Base-by-base conservation (phyloP, 495 filamentous ascomycete genomes). In the Friedmanniomyces simplex region DNA sequence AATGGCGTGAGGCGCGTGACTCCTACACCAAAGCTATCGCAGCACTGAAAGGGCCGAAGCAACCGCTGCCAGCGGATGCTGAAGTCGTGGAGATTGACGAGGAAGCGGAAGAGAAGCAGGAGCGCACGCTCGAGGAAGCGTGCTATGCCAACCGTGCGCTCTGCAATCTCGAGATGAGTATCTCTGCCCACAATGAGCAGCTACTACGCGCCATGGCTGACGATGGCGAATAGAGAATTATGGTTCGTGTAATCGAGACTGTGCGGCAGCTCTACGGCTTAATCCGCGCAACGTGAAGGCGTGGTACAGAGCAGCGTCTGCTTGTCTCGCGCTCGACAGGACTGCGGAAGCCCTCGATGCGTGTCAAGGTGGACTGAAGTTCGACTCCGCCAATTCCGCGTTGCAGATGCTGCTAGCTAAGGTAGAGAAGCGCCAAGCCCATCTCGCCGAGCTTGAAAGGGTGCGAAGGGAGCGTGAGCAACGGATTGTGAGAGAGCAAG, bases 81-180 rank as follows among this genome's bases (percentile, higher is more conserved):
- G 59, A 75, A 3, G 76, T 77, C 52, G 59, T 64, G 1, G 70
- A 69, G 53, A 55, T 72, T 30, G 68, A 73, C 47, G 65, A 67
- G 48, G 69, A 74, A 52, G 64, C 41, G 0, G 84, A 90, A 61
- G 65, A 75, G 34, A 71, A 76, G 54, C 71, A 80, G 39, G 78
- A 88, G 61, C 73, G 71, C 45, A 66, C 74, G 51, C 72, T 86
- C 51, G 78, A 90, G 54, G 88, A 94, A 68, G 78, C 81, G 1
- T 87, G 87, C 52, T 83, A 87, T 65, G 81, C 84, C 63, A 97
- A 96, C 68, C 83, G 93, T 42, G 88, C 93, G 1, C 77, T 91
- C 22, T 93, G 88, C 67, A 85, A 97, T 69, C 72, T 96, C 46
- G 82, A 87, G 64, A 69, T 86, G 54, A 80, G 82, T 84, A 78